phyloP scores from a whole-genome alignment of 306 rosid species.

The Trichosanthes cucumerina region DNA sequence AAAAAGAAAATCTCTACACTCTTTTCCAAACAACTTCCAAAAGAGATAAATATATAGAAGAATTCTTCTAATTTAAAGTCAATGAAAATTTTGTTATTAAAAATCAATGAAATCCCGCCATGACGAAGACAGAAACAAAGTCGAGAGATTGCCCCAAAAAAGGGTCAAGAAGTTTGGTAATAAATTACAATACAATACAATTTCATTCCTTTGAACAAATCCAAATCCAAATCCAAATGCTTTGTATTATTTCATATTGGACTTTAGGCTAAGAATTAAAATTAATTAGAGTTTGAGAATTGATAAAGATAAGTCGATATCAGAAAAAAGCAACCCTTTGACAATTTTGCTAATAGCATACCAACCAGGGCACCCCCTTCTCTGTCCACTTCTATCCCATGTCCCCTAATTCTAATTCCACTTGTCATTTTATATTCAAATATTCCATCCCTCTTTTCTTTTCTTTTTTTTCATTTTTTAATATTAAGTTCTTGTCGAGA shows the following conservation, averaged over 20 bases:
- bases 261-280: background rate
- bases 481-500: no score
- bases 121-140: background rate
- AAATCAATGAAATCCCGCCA: background rate
- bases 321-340: background rate
- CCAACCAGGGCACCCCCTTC: background rate
- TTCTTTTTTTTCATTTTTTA: no score
- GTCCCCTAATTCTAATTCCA: background rate
- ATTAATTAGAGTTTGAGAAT: no score
- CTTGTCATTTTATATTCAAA: background rate
- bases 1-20: background rate
- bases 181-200: background rate
- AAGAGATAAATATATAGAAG: background rate
- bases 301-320: background rate
- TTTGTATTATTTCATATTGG: background rate
- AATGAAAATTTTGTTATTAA: background rate
- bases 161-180: background rate
- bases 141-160: background rate
- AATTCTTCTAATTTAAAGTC: background rate
- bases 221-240: background rate
- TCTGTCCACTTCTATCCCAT: background rate
- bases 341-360: background rate
- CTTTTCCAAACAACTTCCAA: background rate
- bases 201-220: background rate
- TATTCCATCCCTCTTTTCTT: no score